phyloP scores from a whole-genome alignment of 306 rosid genomes.

The Purshia tridentata region DNA sequence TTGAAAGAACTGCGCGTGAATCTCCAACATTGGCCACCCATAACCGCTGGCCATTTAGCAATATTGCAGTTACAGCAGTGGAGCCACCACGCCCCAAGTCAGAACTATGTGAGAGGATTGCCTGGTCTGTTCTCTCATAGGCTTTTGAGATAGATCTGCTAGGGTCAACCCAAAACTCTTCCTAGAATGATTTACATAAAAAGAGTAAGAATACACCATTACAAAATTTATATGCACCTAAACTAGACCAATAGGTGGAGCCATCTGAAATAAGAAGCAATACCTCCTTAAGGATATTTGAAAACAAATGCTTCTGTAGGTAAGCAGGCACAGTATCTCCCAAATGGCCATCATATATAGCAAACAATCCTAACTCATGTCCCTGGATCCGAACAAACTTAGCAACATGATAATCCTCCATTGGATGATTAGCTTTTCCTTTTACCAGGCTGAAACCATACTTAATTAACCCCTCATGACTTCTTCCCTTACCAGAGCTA shows the following conservation, averaged over 20 bases:
- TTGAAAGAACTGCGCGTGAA: conserved; percentile 88
- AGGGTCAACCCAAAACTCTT: conserved; percentile 85
- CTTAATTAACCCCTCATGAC: conserved; percentile 63
- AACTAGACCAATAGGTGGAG: conserved; percentile 14
- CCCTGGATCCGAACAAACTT: conserved; percentile 61
- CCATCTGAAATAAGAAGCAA: conserved; percentile 18
- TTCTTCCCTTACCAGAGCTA: conserved; percentile 82
- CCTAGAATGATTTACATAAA: conserved; percentile 42
- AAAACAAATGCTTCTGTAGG: conserved; percentile 77
- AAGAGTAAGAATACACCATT: conserved; percentile 21
- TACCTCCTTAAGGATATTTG: conserved; percentile 83
- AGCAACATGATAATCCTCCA: conserved; percentile 99
- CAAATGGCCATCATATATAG: conserved; percentile 90
- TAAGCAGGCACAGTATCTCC: conserved; percentile 87
- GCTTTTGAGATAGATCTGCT: conserved; percentile 73
- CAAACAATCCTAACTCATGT: conserved; percentile 85
- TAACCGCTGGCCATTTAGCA: conserved; percentile 59
- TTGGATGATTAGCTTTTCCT: conserved; percentile 95
- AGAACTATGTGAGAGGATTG: conserved; percentile 83
- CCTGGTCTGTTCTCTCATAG: conserved; percentile 82
- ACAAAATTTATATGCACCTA: conserved; percentile 7
- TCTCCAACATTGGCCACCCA: conserved; percentile 94
- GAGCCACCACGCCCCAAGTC: conserved; percentile 97
- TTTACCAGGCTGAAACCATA: conserved; percentile 82
- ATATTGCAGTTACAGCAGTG: conserved; percentile 92